A percentile compares a stretch with the other conserved stretches of the same genome.
phyloP scores from a whole-genome alignment of 768 basidiomycete species.

The Trametes punicea region DNA sequence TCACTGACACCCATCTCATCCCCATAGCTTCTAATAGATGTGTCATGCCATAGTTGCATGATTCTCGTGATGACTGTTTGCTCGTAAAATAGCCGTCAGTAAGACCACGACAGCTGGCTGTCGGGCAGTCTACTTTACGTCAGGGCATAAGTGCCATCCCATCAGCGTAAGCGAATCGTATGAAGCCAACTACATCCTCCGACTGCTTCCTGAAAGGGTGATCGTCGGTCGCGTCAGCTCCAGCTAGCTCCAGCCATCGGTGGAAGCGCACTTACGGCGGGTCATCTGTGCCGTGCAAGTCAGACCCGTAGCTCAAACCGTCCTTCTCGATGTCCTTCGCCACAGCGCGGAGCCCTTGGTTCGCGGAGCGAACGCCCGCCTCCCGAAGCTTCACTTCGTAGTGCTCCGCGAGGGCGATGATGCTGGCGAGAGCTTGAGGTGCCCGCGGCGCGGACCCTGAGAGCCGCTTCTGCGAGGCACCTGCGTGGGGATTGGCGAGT shows the following conservation, averaged over 20 bases:
- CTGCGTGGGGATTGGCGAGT: conserved; percentile 31
- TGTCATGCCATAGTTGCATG: no score
- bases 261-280: conserved; percentile 42
- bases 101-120: not conserved
- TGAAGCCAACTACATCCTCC: conserved; percentile 38
- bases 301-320: conserved; percentile 46
- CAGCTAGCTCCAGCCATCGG: not conserved
- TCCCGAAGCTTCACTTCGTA: conserved; percentile 52
- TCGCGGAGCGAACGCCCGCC: conserved; percentile 46
- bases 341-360: conserved; percentile 54
- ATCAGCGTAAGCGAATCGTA: conserved; percentile 53
- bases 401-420: conserved; percentile 44
- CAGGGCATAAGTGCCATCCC: conserved; percentile 51
- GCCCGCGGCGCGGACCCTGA: not conserved
- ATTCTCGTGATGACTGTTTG: no score
- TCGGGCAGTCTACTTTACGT: not conserved
- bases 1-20: not conserved
- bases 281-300: conserved; percentile 33
- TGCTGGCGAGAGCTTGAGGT: conserved; percentile 31
- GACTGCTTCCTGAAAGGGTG: conserved; percentile 15
- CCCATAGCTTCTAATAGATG: no score
- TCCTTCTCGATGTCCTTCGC: conserved; percentile 58
- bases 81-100: not conserved
- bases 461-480: conserved; percentile 31
- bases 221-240: conserved; percentile 5